phyloP scores from a whole-genome alignment of 257 asterid genomes.

The Solanum ossicruentum region DNA sequence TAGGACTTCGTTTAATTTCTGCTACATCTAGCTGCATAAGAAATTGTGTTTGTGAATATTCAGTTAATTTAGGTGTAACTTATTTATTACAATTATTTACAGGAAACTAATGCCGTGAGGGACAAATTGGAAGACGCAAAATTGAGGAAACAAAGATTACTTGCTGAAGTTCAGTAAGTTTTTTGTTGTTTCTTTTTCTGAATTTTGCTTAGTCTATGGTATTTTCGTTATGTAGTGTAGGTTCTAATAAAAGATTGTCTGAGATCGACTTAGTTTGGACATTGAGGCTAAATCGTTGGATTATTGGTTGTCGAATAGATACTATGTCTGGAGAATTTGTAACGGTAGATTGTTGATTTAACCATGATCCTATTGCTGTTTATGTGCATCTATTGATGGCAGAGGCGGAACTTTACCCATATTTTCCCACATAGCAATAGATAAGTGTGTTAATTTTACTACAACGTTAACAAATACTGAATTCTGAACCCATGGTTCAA shows the following conservation, averaged over 20 bases:
- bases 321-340: background rate
- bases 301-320: background rate
- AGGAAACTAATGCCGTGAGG: slow-evolving; percentile 48
- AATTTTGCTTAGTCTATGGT: background rate
- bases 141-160: slow-evolving; percentile 38
- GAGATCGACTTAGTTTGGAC: background rate
- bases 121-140: slow-evolving; percentile 37
- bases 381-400: background rate
- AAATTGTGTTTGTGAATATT: background rate
- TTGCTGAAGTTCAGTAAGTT: slow-evolving; percentile 83
- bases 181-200: background rate
- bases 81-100: background rate
- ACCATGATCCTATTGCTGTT: background rate
- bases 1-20: background rate
- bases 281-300: background rate
- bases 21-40: background rate
- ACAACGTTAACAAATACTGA: background rate
- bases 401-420: background rate
- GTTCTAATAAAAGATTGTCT: background rate
- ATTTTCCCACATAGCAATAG: background rate
- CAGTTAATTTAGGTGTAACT: background rate
- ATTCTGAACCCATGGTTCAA: background rate
- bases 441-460: background rate
- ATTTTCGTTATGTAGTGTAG: background rate
- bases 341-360: background rate